These are phyloP conservation scores for Termitomyces sp. DNA, from an alignment of 768 basidiomycete genomes.

Conservation along the genomic window DNA sequence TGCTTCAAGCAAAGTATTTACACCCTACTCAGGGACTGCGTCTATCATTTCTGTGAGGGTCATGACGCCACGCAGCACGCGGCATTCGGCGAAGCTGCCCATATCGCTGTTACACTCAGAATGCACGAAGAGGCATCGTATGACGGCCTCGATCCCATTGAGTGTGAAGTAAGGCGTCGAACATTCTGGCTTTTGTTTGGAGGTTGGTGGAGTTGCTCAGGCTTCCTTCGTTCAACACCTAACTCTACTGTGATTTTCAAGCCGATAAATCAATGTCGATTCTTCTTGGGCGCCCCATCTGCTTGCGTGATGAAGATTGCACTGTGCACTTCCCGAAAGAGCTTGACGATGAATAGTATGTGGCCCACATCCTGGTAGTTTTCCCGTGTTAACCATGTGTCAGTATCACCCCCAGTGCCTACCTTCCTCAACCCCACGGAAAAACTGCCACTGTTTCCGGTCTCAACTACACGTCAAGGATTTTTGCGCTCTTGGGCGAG, in stretches of 20 bases:
- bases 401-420: slow-evolving; percentile 82
- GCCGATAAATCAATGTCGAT: slow-evolving; percentile 92
- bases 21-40: slow-evolving; percentile 55
- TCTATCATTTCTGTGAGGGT: slow-evolving; percentile 88
- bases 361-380: slow-evolving; percentile 27
- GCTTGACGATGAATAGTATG: slow-evolving; percentile 87
- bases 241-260: slow-evolving; percentile 26
- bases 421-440: slow-evolving; percentile 84
- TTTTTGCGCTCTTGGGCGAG: slow-evolving; percentile 83
- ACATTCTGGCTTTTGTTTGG: slow-evolving; percentile 90
- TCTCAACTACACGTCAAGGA: slow-evolving; percentile 82
- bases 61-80: slow-evolving; percentile 87
- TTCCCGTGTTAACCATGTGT: slow-evolving; percentile 18
- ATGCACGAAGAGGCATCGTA: slow-evolving; percentile 89
- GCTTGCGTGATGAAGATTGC: slow-evolving; percentile 87
- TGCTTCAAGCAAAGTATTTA: slow-evolving; percentile 7
- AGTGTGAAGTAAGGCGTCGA: slow-evolving; percentile 83
- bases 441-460: slow-evolving; percentile 85
- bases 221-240: neutral
- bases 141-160: slow-evolving; percentile 80
- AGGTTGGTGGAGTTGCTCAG: slow-evolving; percentile 44
- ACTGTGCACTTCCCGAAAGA: slow-evolving; percentile 87
- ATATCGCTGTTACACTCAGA: slow-evolving; percentile 77
- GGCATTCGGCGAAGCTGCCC: slow-evolving; percentile 83
- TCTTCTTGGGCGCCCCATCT: slow-evolving; percentile 80